These are phyloP conservation scores for Wickerhamomyces strasburgensis DNA, from an alignment of 805 yeast species.

Conservation along the genomic window DNA sequence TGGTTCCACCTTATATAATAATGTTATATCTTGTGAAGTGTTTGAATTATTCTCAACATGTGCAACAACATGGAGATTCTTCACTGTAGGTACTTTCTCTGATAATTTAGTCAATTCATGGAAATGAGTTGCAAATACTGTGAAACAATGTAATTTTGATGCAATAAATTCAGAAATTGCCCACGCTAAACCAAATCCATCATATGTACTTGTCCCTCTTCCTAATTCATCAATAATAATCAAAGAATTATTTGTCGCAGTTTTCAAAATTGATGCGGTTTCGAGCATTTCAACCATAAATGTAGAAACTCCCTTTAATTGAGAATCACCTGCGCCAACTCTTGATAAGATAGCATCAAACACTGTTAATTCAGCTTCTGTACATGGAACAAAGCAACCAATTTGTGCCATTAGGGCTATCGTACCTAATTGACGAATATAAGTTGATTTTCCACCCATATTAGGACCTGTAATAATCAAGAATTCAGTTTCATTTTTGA, in stretches of 20 bases:
- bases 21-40: constrained; percentile 64
- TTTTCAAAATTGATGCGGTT: constrained; percentile 78
- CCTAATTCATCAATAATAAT: constrained; percentile 94
- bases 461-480: no score
- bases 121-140: constrained; percentile 95
- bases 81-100: constrained; percentile 55
- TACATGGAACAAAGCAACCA: constrained; percentile 84
- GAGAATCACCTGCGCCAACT: constrained; percentile 99
- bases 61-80: constrained; percentile 89
- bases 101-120: constrained; percentile 88
- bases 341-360: constrained; percentile 92
- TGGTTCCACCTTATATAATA: constrained; percentile 88
- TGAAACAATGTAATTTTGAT: constrained; percentile 63
- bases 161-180: constrained; percentile 87
- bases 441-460: constrained; percentile 97
- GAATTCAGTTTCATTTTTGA: constrained; percentile 57
- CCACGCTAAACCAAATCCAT: constrained; percentile 98
- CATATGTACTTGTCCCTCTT: constrained; percentile 75
- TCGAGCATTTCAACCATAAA: constrained; percentile 97
- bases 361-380: constrained; percentile 70
- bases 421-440: constrained; percentile 84
- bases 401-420: constrained; percentile 83
- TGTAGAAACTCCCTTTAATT: constrained; percentile 92
- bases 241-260: constrained; percentile 73
- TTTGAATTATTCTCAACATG: constrained; percentile 55